Conservation (phyloP, 176 grass and related monocot species). For the Oryza brachyantha region DNA sequence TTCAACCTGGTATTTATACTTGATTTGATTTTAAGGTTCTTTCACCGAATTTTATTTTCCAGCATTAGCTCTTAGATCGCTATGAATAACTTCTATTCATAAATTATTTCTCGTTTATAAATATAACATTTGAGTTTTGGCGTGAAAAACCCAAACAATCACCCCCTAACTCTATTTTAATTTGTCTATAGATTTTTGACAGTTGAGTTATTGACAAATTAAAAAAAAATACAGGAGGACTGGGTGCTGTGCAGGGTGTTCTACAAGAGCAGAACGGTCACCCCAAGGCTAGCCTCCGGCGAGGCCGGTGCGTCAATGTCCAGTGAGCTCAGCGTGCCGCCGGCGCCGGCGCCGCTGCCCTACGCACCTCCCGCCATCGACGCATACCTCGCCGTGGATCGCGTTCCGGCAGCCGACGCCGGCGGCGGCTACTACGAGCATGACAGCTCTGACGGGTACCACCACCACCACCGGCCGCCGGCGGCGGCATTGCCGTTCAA, state of each 20-base stretch:
- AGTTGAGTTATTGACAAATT: background rate
- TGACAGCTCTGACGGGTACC: background rate
- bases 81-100: too few species aligned
- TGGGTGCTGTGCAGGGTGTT: conserved; percentile 73
- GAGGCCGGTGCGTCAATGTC: background rate
- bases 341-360: background rate
- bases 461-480: background rate
- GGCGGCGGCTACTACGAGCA: background rate
- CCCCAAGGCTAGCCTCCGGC: background rate
- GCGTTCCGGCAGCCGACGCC: background rate
- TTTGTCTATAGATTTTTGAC: background rate
- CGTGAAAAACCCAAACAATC: too few species aligned
- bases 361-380: background rate
- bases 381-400: conserved; percentile 3
- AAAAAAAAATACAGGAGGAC: conserved; percentile 46
- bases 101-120: too few species aligned
- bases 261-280: conserved; percentile 34
- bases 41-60: too few species aligned
- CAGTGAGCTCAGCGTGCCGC: conserved; percentile 5
- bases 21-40: too few species aligned
- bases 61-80: too few species aligned
- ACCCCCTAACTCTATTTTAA: background rate
- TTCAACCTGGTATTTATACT: too few species aligned
- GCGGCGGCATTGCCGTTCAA: background rate
- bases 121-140: too few species aligned